Evolutionary conservation across 257 asterid species (phyloP).

Genomic region (Solanum chmielewskii): DNA sequence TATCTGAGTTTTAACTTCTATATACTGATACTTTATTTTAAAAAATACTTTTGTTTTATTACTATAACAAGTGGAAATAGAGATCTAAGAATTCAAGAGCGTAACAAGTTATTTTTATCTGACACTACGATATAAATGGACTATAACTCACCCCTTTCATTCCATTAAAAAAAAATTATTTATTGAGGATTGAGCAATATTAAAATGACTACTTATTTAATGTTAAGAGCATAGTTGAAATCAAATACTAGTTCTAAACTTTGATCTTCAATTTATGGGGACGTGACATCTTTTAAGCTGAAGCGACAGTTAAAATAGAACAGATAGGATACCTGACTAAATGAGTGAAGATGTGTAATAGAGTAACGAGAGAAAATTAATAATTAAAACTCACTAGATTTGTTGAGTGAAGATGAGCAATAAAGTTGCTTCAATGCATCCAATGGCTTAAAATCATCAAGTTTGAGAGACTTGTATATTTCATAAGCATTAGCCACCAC

Average conservation of each 20-base stretch:
- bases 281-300: not conserved
- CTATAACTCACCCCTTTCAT: not conserved
- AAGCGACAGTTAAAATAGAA: not conserved
- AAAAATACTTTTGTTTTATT: too few relatives aligned
- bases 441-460: constrained; percentile 8
- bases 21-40: not conserved
- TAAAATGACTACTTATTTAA: not conserved
- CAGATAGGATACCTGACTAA: not conserved
- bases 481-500: constrained; percentile 17
- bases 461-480: constrained; percentile 2
- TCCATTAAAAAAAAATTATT: not conserved
- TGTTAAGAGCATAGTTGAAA: not conserved
- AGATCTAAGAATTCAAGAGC: not conserved
- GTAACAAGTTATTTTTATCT: not conserved
- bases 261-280: not conserved
- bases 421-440: constrained; percentile 11
- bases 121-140: not conserved
- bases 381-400: constrained; percentile 3
- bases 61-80: not conserved
- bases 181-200: not conserved
- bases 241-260: not conserved
- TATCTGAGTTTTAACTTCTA: not conserved
- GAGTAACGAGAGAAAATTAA: not conserved
- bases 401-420: not conserved
- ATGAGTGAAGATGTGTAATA: not conserved